These are phyloP conservation scores for Pichia occidentalis DNA, from an alignment of 805 yeast genomes.

Conservation along the genomic window DNA sequence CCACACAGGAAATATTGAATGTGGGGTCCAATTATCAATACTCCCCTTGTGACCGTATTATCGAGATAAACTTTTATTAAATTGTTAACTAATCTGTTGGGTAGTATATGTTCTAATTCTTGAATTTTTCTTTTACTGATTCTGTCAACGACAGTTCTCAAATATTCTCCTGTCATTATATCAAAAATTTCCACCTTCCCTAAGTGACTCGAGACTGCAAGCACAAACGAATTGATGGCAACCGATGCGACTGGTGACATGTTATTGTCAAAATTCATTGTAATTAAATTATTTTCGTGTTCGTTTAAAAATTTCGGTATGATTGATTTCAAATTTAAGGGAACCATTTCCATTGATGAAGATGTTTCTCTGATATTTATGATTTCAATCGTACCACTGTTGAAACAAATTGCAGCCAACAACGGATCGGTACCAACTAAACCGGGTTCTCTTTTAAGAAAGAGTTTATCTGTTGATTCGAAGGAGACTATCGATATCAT, in stretches of 20 bases:
- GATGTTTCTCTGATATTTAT: constrained; percentile 35
- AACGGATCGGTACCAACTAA: constrained; percentile 29
- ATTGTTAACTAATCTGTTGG: constrained; percentile 3
- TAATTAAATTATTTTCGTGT: constrained; percentile 14
- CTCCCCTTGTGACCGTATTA: constrained; percentile 28
- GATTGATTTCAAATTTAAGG: constrained; percentile 19
- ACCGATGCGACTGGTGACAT: constrained; percentile 27
- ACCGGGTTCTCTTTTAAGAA: constrained; percentile 13
- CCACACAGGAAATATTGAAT: constrained; percentile 46
- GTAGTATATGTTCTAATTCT: constrained; percentile 11
- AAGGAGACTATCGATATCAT: constrained; percentile 20
- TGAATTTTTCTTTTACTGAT: constrained; percentile 17
- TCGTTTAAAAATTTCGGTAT: constrained; percentile 21
- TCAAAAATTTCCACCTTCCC: constrained; percentile 39
- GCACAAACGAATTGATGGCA: constrained; percentile 24
- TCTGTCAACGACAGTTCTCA: constrained; percentile 27
- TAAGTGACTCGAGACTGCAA: constrained; percentile 36
- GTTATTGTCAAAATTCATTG: constrained; percentile 10
- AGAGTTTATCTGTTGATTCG: constrained; percentile 20
- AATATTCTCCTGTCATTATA: constrained; percentile 35
- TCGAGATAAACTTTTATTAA: constrained; percentile 15
- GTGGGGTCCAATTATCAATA: constrained; percentile 35
- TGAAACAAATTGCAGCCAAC: constrained; percentile 29
- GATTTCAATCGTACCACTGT: constrained; percentile 36
- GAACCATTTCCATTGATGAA: constrained; percentile 7